These are phyloP conservation scores for Ocimum tenuiflorum DNA, from an alignment of 257 asterid species.

Conservation along the genomic window DNA sequence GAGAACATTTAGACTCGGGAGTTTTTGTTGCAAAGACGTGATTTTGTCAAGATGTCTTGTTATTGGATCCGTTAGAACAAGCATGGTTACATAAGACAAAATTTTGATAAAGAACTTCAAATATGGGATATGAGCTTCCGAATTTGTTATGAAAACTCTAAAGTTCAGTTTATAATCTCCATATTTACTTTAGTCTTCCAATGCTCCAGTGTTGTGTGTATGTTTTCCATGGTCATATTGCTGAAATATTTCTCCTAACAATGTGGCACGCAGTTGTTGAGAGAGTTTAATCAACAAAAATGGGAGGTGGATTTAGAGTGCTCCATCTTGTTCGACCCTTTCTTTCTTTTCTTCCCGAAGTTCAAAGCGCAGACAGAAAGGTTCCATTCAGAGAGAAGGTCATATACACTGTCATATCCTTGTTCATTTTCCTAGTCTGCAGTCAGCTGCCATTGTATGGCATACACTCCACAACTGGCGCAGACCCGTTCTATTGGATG, in stretches of 20 bases:
- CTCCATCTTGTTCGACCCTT: conserved; percentile 81
- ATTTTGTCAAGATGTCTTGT: neutral
- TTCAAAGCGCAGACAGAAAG: conserved; percentile 76
- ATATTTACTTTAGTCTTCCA: neutral
- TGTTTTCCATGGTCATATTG: neutral
- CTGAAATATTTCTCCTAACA: neutral
- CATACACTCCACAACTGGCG: conserved; percentile 85
- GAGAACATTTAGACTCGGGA: neutral
- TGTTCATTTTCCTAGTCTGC: conserved; percentile 72
- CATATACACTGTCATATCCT: conserved; percentile 69
- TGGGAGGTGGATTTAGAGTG: conserved; percentile 85
- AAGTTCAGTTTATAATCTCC: neutral
- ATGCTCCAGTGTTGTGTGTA: neutral
- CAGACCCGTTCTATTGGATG: conserved; percentile 91
- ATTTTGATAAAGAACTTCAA: too few species aligned
- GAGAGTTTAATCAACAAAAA: conserved; percentile 19
- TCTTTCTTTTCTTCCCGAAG: conserved; percentile 77
- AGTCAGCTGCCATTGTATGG: conserved; percentile 85
- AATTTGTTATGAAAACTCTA: too few species aligned
- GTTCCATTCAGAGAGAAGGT: conserved; percentile 85
- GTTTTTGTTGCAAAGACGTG: neutral
- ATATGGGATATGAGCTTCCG: too few species aligned
- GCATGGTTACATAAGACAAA: too few species aligned
- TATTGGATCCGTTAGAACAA: neutral
- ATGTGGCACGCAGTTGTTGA: conserved; percentile 28